Conservation (phyloP, 225 moss, liverwort and hornwort genomes). For the Lunularia cruciata region DNA sequence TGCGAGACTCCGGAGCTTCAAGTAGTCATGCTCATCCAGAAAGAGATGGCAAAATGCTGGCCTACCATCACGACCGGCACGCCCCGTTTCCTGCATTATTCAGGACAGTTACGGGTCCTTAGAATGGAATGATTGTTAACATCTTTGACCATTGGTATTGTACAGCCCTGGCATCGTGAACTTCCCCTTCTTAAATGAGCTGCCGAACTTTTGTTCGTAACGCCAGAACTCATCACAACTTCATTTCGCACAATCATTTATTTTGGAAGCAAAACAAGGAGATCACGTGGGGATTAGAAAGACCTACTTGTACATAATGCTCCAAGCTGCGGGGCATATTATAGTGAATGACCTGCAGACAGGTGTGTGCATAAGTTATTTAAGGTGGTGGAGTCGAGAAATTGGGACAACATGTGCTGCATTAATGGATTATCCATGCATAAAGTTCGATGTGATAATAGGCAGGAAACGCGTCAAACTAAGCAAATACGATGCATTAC, state of each 20-base stretch:
- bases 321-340: conserved; percentile 93
- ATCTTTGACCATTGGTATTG: too few relatives aligned
- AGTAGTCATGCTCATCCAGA: conserved; percentile 74
- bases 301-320: conserved; percentile 83
- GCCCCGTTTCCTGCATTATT: conserved; percentile 75
- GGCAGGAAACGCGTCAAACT: background rate
- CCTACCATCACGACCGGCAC: conserved; percentile 87
- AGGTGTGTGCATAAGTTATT: background rate
- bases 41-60: conserved; percentile 80
- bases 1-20: conserved; percentile 94
- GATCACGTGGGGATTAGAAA: background rate
- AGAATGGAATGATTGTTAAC: too few relatives aligned
- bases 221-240: too few relatives aligned
- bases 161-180: too few relatives aligned
- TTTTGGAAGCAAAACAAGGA: background rate
- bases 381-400: background rate
- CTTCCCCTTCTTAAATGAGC: too few relatives aligned
- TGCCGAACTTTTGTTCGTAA: too few relatives aligned
- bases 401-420: too few relatives aligned
- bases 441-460: too few relatives aligned
- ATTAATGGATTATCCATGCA: too few relatives aligned
- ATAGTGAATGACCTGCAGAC: conserved; percentile 76
- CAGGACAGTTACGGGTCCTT: background rate
- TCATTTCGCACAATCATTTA: too few relatives aligned
- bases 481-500: background rate